phyloP scores from a whole-genome alignment of 2,329 filamentous ascomycete genomes.

The Colletotrichum agaves region DNA sequence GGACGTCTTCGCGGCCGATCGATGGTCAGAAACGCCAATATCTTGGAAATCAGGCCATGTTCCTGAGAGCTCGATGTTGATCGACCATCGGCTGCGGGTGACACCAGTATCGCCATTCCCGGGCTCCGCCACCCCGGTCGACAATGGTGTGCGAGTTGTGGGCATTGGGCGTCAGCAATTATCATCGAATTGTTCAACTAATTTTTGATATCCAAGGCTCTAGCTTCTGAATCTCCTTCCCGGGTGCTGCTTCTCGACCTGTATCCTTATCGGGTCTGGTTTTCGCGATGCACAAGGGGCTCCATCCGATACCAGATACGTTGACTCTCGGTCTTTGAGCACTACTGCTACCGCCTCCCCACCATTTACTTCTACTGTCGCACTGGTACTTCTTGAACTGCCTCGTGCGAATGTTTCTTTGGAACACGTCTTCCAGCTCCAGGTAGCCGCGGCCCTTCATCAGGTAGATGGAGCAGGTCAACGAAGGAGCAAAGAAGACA shows the following conservation, averaged over 20 bases:
- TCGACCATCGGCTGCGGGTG: not conserved
- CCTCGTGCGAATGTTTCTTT: slow-evolving; percentile 8
- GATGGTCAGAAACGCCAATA: not conserved
- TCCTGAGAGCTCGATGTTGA: not conserved
- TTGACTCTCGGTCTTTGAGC: not conserved
- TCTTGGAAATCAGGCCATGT: not conserved
- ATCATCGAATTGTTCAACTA: not conserved
- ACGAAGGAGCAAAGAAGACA: slow-evolving; percentile 48
- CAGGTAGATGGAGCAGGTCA: slow-evolving; percentile 43
- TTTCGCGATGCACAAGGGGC: no score
- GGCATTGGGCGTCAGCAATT: not conserved
- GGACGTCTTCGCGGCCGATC: not conserved
- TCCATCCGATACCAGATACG: no score
- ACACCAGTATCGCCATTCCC: slow-evolving; percentile 12
- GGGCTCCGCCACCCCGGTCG: not conserved
- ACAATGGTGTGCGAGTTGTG: not conserved
- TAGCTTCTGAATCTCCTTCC: no score
- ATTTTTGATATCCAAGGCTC: not conserved
- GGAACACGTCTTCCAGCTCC: slow-evolving; percentile 41
- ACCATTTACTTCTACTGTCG: not conserved
- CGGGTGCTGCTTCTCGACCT: no score
- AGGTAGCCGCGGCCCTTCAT: slow-evolving; percentile 39
- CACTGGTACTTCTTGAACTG: slow-evolving; percentile 7
- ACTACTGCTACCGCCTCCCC: slow-evolving; percentile 18
- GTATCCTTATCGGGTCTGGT: no score